Conservation (phyloP, 2,329 filamentous ascomycete species). For the Hawksworthiomyces lignivorus region DNA sequence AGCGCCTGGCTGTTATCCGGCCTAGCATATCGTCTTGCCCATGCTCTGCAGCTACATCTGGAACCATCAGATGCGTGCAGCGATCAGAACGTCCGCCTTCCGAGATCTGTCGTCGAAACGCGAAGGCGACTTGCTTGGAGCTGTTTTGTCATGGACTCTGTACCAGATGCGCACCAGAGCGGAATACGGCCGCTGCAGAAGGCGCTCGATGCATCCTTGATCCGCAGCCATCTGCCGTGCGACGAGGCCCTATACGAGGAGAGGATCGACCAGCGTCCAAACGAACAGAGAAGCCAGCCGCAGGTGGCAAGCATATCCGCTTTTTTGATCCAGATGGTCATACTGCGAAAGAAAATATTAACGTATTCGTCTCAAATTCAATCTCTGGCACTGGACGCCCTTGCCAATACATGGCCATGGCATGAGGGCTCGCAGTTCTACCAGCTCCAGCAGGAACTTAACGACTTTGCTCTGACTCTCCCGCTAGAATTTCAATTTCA, state of each 20-base stretch:
- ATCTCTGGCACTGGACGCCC: background rate
- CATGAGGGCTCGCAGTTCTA: conserved; percentile 3
- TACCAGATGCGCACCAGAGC: conserved; percentile 3
- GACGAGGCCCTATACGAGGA: background rate
- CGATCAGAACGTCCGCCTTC: background rate
- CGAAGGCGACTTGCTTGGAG: conserved; percentile 2
- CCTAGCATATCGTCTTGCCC: conserved; percentile 1
- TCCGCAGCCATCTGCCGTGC: conserved; percentile 3
- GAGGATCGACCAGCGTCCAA: background rate
- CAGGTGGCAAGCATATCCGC: conserved; percentile 2
- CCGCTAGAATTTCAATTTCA: background rate
- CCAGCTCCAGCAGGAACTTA: background rate
- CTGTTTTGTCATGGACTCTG: conserved; percentile 5
- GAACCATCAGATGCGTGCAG: background rate
- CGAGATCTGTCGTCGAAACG: conserved; percentile 2
- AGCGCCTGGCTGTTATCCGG: conserved; percentile 1
- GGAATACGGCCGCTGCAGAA: conserved; percentile 1
- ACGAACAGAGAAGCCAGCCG: background rate
- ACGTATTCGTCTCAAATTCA: background rate
- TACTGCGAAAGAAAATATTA: conserved; percentile 1
- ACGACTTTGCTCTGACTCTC: background rate
- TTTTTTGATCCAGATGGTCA: background rate
- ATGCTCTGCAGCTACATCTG: conserved; percentile 4
- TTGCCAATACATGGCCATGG: conserved; percentile 1
- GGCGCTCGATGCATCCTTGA: background rate